These are phyloP conservation scores for Sanghuangporus sanghuang DNA, from an alignment of 1,284 basidiomycete genomes.

Conservation along the genomic window DNA sequence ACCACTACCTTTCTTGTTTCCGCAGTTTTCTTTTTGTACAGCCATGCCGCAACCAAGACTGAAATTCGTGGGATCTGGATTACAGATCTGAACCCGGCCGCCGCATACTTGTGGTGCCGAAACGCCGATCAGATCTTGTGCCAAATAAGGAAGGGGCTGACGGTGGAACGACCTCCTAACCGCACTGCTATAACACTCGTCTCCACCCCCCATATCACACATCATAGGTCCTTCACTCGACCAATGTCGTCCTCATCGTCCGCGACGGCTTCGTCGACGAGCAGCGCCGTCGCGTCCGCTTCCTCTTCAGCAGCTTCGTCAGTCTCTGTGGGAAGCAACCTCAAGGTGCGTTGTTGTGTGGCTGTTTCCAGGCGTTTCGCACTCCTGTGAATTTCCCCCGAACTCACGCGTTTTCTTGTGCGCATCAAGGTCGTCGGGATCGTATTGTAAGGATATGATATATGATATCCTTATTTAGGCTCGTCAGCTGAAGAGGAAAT, in stretches of 20 bases:
- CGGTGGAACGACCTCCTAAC: not conserved
- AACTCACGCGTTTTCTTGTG: not conserved
- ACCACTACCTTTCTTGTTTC: too few relatives aligned
- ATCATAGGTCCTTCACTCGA: not conserved
- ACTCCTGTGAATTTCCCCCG: not conserved
- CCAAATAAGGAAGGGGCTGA: not conserved
- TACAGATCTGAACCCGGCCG: not conserved
- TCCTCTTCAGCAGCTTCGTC: constrained; percentile 8
- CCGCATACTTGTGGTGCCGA: not conserved
- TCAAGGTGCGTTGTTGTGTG: constrained; percentile 14
- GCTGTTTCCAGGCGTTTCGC: not conserved
- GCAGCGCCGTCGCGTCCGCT: constrained; percentile 11
- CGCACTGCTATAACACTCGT: constrained; percentile 7
- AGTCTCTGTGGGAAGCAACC: constrained; percentile 13
- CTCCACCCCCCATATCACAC: constrained; percentile 3
- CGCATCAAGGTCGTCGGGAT: constrained; percentile 15
- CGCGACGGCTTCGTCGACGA: constrained; percentile 8
- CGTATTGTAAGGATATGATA: constrained; percentile 7
- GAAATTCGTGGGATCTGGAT: not conserved
- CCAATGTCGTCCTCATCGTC: constrained; percentile 8
- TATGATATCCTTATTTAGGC: not conserved
- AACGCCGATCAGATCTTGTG: not conserved
- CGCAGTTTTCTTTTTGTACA: not conserved
- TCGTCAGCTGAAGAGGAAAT: not conserved
- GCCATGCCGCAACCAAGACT: not conserved